Percentiles rank a stretch among this genome's conserved stretches.
These are phyloP conservation scores for Globisporangium viniferum DNA, from an alignment of 352 stramenopile genomes.

Conservation along the genomic window DNA sequence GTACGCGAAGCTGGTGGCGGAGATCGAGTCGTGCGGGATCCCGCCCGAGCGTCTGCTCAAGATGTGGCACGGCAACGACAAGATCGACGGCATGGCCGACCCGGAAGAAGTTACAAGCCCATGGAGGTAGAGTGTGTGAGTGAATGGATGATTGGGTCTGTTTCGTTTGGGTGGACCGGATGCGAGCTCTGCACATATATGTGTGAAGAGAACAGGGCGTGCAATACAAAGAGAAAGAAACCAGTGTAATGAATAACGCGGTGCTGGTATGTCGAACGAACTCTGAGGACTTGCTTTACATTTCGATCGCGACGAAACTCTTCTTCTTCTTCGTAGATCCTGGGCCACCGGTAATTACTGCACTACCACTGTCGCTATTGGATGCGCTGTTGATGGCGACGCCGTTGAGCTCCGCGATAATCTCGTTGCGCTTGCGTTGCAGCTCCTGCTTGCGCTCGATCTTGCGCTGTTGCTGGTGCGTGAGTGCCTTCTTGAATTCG, in stretches of 20 bases:
- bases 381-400: slow-evolving; percentile 22
- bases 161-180: neutral
- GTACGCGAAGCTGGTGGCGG: slow-evolving; percentile 60
- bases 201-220: no score
- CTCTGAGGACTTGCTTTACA: slow-evolving; percentile 2
- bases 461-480: slow-evolving; percentile 18
- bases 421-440: slow-evolving; percentile 9
- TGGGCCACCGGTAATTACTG: neutral
- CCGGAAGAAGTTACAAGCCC: neutral
- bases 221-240: neutral
- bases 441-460: slow-evolving; percentile 14
- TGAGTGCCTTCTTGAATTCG: slow-evolving; percentile 13
- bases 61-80: slow-evolving; percentile 10
- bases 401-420: slow-evolving; percentile 47
- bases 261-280: neutral
- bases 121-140: neutral
- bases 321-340: slow-evolving; percentile 6
- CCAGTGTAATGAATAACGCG: neutral
- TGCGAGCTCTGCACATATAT: no score
- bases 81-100: slow-evolving; percentile 72
- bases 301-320: slow-evolving; percentile 15
- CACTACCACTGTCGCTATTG: neutral
- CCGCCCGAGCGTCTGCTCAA: slow-evolving; percentile 33
- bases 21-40: slow-evolving; percentile 67
- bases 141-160: neutral